phyloP scores from a whole-genome alignment of 176 grass and related monocot genomes.

The Carex kokanica region DNA sequence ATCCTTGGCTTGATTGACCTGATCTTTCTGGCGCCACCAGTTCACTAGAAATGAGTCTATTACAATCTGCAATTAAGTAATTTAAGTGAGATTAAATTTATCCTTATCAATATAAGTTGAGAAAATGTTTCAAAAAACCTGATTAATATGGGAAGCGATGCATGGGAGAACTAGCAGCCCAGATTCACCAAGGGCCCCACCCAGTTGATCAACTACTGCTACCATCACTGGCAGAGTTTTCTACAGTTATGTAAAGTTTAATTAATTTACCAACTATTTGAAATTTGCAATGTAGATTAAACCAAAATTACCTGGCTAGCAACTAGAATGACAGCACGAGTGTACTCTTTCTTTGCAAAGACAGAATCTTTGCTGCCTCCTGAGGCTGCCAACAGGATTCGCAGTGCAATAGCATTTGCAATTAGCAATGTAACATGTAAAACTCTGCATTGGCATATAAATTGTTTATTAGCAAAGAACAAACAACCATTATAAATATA shows the following conservation, averaged over 20 bases:
- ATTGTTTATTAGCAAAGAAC: slow-evolving; percentile 7
- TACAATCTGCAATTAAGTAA: slow-evolving; percentile 54
- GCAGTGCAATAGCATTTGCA: slow-evolving; percentile 47
- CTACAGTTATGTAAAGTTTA: slow-evolving; percentile 34
- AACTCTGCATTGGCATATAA: slow-evolving; percentile 48
- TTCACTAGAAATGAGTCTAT: slow-evolving; percentile 73
- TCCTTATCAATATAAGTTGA: neutral
- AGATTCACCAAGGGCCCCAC: slow-evolving; percentile 61
- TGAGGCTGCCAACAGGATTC: slow-evolving; percentile 40
- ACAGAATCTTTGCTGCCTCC: slow-evolving; percentile 39
- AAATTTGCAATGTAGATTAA: slow-evolving; percentile 5
- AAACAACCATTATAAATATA: neutral
- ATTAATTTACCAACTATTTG: neutral
- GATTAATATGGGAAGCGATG: slow-evolving; percentile 72
- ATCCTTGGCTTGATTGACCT: slow-evolving; percentile 39
- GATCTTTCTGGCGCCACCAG: slow-evolving; percentile 70
- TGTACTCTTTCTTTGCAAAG: slow-evolving; percentile 76
- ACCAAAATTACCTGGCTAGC: slow-evolving; percentile 72
- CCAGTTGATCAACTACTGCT: slow-evolving; percentile 86
- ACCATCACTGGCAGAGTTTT: slow-evolving; percentile 82
- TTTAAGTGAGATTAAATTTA: neutral
- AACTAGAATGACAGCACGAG: slow-evolving; percentile 75
- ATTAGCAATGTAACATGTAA: slow-evolving; percentile 61
- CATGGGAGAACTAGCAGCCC: slow-evolving; percentile 69
- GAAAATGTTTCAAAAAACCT: slow-evolving; percentile 41